Percentiles rank a stretch among this genome's conserved stretches.
Conservation (phyloP, 495 filamentous ascomycete species). For the Lasiosphaeria miniovina region DNA sequence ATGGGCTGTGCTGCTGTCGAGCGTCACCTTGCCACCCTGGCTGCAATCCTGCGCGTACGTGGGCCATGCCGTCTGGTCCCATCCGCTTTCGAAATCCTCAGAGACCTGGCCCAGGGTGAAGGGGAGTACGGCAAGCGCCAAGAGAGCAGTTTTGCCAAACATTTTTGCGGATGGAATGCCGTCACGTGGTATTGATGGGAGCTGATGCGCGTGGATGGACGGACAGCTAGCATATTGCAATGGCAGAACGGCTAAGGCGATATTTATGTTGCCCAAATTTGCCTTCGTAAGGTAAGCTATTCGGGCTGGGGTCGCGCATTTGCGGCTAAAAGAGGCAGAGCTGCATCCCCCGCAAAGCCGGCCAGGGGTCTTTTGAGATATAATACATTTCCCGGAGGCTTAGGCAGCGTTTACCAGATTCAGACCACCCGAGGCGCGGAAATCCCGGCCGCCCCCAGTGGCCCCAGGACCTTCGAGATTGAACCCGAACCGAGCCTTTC, state of each 20-base stretch:
- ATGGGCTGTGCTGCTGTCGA: slow-evolving; percentile 50
- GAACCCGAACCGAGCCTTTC: neutral
- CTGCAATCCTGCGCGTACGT: slow-evolving; percentile 55
- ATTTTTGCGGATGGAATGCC: slow-evolving; percentile 30
- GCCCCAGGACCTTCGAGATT: neutral
- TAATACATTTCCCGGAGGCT: slow-evolving; percentile 13
- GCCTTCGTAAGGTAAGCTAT: neutral
- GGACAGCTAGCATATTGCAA: neutral
- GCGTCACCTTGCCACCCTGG: slow-evolving; percentile 53
- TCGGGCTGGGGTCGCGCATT: neutral
- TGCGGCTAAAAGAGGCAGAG: slow-evolving; percentile 2
- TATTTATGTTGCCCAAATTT: too few species aligned
- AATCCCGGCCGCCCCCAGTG: neutral
- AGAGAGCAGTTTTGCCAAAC: slow-evolving; percentile 42
- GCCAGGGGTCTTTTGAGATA: neutral
- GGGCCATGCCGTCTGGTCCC: slow-evolving; percentile 52
- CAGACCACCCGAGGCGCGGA: slow-evolving; percentile 7
- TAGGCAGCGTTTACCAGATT: slow-evolving; percentile 12
- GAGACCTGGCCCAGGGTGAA: slow-evolving; percentile 48
- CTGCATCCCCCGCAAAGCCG: neutral
- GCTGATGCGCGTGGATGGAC: neutral
- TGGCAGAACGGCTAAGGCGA: neutral
- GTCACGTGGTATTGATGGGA: neutral
- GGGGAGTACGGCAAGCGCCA: slow-evolving; percentile 46
- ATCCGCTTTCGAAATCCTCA: slow-evolving; percentile 54